Base-by-base conservation (phyloP, 768 basidiomycete genomes). In the Auricularia heimuer region DNA sequence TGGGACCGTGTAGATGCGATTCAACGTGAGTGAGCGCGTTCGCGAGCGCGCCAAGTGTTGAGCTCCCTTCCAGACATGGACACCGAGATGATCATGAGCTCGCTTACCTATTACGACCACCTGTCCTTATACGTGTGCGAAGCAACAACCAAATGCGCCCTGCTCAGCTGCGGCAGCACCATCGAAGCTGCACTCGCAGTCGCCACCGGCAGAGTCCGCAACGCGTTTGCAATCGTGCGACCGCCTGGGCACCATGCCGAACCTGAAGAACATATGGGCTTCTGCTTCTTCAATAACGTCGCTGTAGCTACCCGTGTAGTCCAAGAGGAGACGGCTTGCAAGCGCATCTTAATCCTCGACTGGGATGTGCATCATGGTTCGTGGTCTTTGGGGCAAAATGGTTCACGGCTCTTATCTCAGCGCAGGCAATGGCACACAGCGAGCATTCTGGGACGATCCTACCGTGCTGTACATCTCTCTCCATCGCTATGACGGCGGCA, bases 201-300 rank as follows among this genome's bases (percentile, higher is more conserved):
- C 56, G 94, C 92, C 37, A 84, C 85, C 42, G 82, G 87, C 14
- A 82, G 87, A 68, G 79, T 98, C 45, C 82, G 88, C 70, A 98
- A 95, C 74, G 82, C 90, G 0, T 89, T 99, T 73, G 97, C 97
- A 2, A 92, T 98, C 67, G 95, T 98, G 42, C 85, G 97, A 63
- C 97, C 97, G 12, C 97, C 97, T 0, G 97, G 97, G 0, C 97
- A 99, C 73, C 97, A 99, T 71, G 95, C 97, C 4, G 97, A 99
- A 73, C 97, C 97, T 3, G 92, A 97, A 68, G 90, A 95, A 72
- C 91, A 93, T 68, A 98, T 98, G 95, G 97, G 97, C 1, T 99
- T 99, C 75, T 98, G 97, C 76, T 97, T 99, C 79, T 97, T 94
- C 79, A 99, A 99, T 75, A 99, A 99, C 72, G 94, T 96, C 39